Base-by-base conservation (phyloP, 495 filamentous ascomycete species). In the Tuber brumale region DNA sequence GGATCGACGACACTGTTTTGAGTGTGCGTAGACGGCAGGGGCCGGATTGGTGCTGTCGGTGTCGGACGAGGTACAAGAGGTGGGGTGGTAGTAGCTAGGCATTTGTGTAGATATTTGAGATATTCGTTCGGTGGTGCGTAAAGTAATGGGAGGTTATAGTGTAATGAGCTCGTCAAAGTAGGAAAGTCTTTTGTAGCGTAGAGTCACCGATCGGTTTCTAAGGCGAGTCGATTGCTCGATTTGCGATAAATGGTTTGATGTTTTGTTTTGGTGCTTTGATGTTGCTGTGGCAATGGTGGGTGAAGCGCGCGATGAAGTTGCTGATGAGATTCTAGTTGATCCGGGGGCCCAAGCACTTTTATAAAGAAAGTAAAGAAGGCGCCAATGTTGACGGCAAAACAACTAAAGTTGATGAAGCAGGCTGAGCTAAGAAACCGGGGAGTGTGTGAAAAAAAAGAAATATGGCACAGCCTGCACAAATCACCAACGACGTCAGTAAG, bases 401-500 rank as follows among this genome's bases (percentile, higher is more conserved):
- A 35, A 66, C 35, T 35, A 35, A 66, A 35, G 57, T 35, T 16
- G 57, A 35, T 35, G 57, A 31, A 66, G 57, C 27, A 66, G 57
- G 57, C 57, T 66, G 57, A 35, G 27, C 57, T 35, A 61, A 1
- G 51, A 66, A 66, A 35, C 16, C 57, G 31, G 27, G 57, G 57
- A 61, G n/a, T 2, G 27, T 18, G 76, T 79, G 79, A 80, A 80
- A 74, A 80, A 79, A 73, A 51, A 51, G 48, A 76, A 73, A 48
- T 76, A 70, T 44, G 76, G 78, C 78, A 51, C 78, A 79, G 78
- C 78, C 78, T 80, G 66, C n/a, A 69, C 44, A 66, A 76, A 66
- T 19, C 57, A 45, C 66, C 51, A 70, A 70, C 70, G 73, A 73
- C 70, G 73, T 80, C 77, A 80, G 78, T 75, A 80, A 76, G 78